phyloP scores from a whole-genome alignment of 208 protist genomes.

The Trypanosoma conorhini region DNA sequence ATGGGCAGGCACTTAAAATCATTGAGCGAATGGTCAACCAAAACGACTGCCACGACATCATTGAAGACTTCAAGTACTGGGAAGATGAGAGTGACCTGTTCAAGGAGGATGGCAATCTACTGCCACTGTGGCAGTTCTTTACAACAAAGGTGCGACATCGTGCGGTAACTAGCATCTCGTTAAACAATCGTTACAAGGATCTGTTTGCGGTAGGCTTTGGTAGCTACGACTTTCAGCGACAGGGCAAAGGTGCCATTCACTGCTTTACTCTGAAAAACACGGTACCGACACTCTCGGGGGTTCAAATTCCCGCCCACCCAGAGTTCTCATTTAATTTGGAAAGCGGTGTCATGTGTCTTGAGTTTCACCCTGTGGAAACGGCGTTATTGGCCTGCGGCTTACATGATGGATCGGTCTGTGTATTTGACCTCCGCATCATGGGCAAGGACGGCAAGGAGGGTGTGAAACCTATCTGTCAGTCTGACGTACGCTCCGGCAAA shows the following conservation, averaged over 20 bases:
- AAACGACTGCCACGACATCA: constrained; percentile 96
- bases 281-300: constrained; percentile 63
- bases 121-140: constrained; percentile 97
- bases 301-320: constrained; percentile 80
- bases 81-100: constrained; percentile 95
- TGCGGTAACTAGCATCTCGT: constrained; percentile 93
- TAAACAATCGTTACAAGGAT: constrained; percentile 96
- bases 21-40: constrained; percentile 98
- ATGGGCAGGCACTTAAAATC: constrained; percentile 79
- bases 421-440: constrained; percentile 92
- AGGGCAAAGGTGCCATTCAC: constrained; percentile 92
- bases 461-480: constrained; percentile 86
- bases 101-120: constrained; percentile 94
- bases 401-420: constrained; percentile 95
- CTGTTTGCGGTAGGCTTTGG: constrained; percentile 98
- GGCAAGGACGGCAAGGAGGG: constrained; percentile 45
- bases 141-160: constrained; percentile 84
- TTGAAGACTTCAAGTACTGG: constrained; percentile 98
- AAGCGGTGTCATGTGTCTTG: constrained; percentile 96
- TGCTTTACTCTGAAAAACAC: constrained; percentile 98
- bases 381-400: constrained; percentile 95
- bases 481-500: constrained; percentile 95
- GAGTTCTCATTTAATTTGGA: constrained; percentile 93
- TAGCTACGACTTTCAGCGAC: constrained; percentile 97
- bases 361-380: constrained; percentile 93